Conservation (phyloP, 495 filamentous ascomycete genomes). For the Tuber brumale region DNA sequence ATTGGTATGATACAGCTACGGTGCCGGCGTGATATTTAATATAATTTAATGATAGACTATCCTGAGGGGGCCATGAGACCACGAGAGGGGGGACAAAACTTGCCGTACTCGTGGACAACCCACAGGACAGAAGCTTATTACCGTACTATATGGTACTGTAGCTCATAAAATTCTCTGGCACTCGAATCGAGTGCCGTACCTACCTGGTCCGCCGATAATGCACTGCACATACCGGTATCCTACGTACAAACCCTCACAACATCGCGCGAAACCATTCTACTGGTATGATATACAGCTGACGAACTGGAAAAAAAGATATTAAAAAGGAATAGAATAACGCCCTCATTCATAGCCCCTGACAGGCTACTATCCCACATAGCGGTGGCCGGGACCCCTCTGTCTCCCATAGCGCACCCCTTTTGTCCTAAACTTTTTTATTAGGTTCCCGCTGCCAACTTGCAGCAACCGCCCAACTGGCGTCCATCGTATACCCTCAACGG, state of each 20-base stretch:
- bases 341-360: neutral
- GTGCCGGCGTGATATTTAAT: too few species aligned
- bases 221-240: neutral
- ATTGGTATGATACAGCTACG: too few species aligned
- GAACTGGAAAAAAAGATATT: neutral
- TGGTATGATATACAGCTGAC: neutral
- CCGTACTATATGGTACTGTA: neutral
- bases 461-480: slow-evolving; percentile 1
- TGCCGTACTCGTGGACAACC: neutral
- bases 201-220: neutral
- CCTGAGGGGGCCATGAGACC: neutral
- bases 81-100: neutral
- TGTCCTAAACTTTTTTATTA: neutral
- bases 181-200: neutral
- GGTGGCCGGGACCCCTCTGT: neutral
- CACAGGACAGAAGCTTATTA: neutral
- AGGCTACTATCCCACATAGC: neutral
- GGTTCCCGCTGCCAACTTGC: neutral
- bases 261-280: neutral
- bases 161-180: neutral
- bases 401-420: slow-evolving; percentile 5
- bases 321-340: neutral
- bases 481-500: neutral
- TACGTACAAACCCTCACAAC: neutral
- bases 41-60: neutral